Base-by-base conservation (phyloP, 768 basidiomycete genomes). In the Tylopilus cervinicoccineus region DNA sequence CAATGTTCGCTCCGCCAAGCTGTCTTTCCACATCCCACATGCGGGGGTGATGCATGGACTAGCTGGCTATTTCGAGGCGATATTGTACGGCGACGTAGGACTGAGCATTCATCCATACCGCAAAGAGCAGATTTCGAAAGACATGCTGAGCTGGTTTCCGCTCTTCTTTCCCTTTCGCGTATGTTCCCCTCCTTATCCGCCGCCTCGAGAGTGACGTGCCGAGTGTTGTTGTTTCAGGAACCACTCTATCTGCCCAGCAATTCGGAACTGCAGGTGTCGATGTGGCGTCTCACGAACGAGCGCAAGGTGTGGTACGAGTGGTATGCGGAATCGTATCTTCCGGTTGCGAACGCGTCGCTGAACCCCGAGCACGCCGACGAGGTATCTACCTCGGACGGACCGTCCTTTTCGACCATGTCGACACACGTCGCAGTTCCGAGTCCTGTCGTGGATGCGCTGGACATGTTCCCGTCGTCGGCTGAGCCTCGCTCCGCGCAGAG, bases 81-180 rank as follows among this genome's bases (percentile, higher is more conserved):
- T 88, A 10, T 71, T 99, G 5, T 99, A 99, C 61, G 82, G 80
- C n/a, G 84, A 86, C 52, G 75, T 98, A 19, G 91, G 93, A 1
- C 71, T 97, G 22, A 96, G 91, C 60, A 97, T 96, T 34, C 95
- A 98, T 63, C 96, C 96, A 0, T 80, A 88, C 44, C 81, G 85
- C 40, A 91, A 88, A 63, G 86, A 91, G 23, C 75, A 80, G 38
- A 76, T 94, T 45, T 93, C 92, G 8, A 93, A 90, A 58, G 86
- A 98, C 57, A 99, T 99, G 96, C 75, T 98, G 59, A 97, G 94
- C 63, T 99, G 96, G 96, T 99, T 99, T 71, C 96, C 96, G 0
- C 69, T 97, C 17, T 96, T 92, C 71, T 95, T 99, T 69, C 96
- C 96, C 2, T 81, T 98, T 64, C 87, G 83, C 69, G 93, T 88